Evolutionary conservation across 2,329 filamentous ascomycete genomes (phyloP), one percentile per base, ranked within the genome.

Genomic region (Metarhizium anisopliae): DNA sequence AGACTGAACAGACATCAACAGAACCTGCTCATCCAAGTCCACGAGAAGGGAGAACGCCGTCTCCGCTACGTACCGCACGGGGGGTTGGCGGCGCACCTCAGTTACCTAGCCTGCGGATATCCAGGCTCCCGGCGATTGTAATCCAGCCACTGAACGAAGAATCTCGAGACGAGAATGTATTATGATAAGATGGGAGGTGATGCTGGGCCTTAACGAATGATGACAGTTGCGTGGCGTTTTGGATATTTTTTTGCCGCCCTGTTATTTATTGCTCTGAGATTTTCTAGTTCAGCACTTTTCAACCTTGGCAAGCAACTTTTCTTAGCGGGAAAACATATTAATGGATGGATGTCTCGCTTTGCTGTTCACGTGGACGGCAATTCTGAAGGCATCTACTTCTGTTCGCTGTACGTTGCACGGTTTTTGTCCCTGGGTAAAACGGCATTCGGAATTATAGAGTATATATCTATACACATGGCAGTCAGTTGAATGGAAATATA

Each of bases 51-150:
- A n/a, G 14, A 13, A 47, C 51, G 4, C 7, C 4, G 4, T 16
- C 51, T 47, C 50, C n/a, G 50, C 47, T 49, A 16, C 53, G 35
- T 10, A 32, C 53, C 50, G 51, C 53, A 8, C 70, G 71, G 43
- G 71, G 72, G 5, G 68, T 72, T 4, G 71, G 71, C 18, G 72
- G 70, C 1, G 62, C 68, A 6, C 77, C 78, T 0, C 78, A 76
- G 59, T 67, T 84, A 51, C 80, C 81, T 2, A 82, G 77, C 60
- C 62, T 84, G 60, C 72, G 74, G 51, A 70, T 84, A 36, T 63
- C 67, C 18, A 65, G 65, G 32, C 66, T 85, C 30, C 82, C 82
- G 3, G 76, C 78, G 60, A 85, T 85, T 63, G 60, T 61, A 32
- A 58, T 65, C 53, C 56, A 62, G 43, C 55, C 58, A 18, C 58